Conservation (phyloP, 768 basidiomycete species). For the Mrakia blollopis region DNA sequence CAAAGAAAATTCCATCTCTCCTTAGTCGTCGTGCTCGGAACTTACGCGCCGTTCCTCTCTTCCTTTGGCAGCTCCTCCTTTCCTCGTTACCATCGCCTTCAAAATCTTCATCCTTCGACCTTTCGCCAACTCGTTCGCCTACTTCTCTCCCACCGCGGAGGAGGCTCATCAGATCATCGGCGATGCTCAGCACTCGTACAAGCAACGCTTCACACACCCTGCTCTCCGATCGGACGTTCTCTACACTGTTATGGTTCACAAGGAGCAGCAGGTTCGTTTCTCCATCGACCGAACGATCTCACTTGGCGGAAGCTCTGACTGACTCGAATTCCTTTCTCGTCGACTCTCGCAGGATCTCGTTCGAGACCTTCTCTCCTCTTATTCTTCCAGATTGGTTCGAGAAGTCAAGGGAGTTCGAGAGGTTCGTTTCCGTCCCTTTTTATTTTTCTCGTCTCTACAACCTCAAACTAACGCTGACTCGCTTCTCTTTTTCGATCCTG, state of each 20-base stretch:
- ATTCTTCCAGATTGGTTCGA: constrained; percentile 25
- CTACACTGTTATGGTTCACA: constrained; percentile 37
- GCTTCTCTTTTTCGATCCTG: not conserved
- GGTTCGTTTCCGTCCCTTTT: not conserved
- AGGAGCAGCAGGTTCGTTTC: constrained; percentile 28
- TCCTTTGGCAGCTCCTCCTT: constrained; percentile 47
- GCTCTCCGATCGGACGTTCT: constrained; percentile 80
- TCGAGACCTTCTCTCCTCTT: constrained; percentile 25
- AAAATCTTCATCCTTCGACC: constrained; percentile 73
- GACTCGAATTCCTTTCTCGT: not conserved
- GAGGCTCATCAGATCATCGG: constrained; percentile 60
- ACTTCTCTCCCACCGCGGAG: constrained; percentile 65
- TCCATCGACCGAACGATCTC: not conserved
- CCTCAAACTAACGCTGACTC: not conserved
- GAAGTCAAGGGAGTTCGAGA: constrained; percentile 31
- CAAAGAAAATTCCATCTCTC: not conserved
- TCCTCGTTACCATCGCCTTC: constrained; percentile 71
- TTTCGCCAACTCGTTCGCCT: constrained; percentile 66
- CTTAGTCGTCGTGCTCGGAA: not conserved
- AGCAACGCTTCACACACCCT: constrained; percentile 73
- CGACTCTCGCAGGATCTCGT: constrained; percentile 24
- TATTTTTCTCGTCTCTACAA: not conserved
- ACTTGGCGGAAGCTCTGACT: too few relatives aligned
- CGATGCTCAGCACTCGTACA: constrained; percentile 48
- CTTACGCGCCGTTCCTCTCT: not conserved